A percentile compares a stretch with the other conserved stretches of the same genome.
Conservation (phyloP, 768 basidiomycete genomes). For the Leccinum disarticulatum region DNA sequence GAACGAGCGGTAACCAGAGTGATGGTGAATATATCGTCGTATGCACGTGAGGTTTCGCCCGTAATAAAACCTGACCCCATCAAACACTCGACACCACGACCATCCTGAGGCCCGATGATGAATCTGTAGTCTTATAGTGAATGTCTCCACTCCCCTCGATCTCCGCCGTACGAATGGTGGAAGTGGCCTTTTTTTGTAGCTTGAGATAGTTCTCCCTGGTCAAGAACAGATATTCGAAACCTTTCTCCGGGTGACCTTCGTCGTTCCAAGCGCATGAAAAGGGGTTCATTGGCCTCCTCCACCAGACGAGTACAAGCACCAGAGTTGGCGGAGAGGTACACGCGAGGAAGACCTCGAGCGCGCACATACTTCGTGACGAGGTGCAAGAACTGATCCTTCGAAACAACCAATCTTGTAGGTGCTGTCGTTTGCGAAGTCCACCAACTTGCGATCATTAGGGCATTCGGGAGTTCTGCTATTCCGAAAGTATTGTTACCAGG, state of each 20-base stretch:
- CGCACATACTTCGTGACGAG: conserved; percentile 94
- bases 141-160: no score
- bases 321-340: conserved; percentile 98
- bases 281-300: conserved; percentile 82
- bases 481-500: conserved; percentile 94
- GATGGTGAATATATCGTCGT: no score
- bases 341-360: conserved; percentile 81
- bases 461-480: conserved; percentile 95
- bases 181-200: no score
- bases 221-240: no score
- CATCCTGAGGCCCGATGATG: no score
- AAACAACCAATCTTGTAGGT: conserved; percentile 99
- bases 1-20: no score
- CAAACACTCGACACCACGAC: no score
- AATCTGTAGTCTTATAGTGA: no score
- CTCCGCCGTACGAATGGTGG: no score
- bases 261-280: conserved; percentile 95
- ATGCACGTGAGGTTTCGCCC: no score
- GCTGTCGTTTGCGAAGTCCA: conserved; percentile 97
- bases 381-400: conserved; percentile 98
- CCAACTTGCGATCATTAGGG: conserved; percentile 80
- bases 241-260: conserved; percentile 82
- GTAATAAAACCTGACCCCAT: no score
- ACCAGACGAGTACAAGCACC: conserved; percentile 96
- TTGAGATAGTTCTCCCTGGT: no score